Evolutionary conservation across 306 rosid genomes (phyloP), one percentile per base, ranked within the genome.

Genomic region (Cucurbita ficifolia): DNA sequence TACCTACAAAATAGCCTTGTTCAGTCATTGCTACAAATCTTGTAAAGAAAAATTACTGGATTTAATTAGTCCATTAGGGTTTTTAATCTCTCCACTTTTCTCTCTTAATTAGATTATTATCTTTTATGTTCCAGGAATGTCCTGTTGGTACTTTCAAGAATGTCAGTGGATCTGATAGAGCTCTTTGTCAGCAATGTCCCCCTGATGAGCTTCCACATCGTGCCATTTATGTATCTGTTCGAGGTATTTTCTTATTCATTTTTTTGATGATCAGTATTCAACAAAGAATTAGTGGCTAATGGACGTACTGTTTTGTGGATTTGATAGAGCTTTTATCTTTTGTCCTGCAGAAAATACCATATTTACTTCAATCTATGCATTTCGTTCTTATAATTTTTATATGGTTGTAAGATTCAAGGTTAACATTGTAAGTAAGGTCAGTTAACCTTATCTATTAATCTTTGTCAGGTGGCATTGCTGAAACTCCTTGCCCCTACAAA

Each of bases 71-170:
- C 33, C 29, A 5, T 18, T n/a, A 17, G 22, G 19, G 14, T n/a
- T 52, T 21, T 13, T 73, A 46, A n/a, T 16, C 58, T 36, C 70
- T 71, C 36, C 55, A 36, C 56, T 35, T 7, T 67, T 57, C 76
- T 69, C 57, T n/a, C 45, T 79, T 56, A 56, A 68, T 70, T 76
- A 72, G 72, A 68, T 75, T 2, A 16, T 11, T 62, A 65, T 58
- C 74, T 79, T 18, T 74, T 73, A 5, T 76, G 49, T 64, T 79
- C 74, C 87, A 95, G 99, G 96, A 84, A 89, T 91, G 99, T 82
- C 97, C 99, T 8, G 84, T 81, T 58, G 99, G 99, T 72, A 95
- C 99, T 69, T 95, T 83, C 77, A 95, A 91, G 89, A 88, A 91
- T 84, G 87, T 80, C 61, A 81, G 83, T 74, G 99, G 99, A 81